phyloP scores from a whole-genome alignment of 148 eudicot genomes.

The Nepenthes mirabilis region DNA sequence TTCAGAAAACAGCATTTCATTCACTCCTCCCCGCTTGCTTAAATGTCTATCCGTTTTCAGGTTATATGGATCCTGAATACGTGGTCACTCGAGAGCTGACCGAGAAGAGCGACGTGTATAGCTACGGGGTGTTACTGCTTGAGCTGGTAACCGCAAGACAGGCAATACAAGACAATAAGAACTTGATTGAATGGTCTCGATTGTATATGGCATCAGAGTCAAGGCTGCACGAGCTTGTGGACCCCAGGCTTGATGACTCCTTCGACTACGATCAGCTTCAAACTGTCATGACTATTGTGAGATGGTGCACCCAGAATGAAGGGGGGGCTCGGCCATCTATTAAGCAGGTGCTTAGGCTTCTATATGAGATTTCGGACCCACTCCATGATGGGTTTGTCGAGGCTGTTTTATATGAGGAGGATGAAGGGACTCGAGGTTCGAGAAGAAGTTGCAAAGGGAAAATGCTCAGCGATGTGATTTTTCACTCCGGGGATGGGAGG shows the following conservation, averaged over 20 bases:
- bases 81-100: conserved; percentile 74
- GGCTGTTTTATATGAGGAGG: conserved; percentile 63
- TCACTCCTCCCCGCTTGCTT: no score
- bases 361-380: conserved; percentile 81
- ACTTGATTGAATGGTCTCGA: conserved; percentile 83
- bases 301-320: conserved; percentile 87
- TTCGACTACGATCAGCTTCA: conserved; percentile 81
- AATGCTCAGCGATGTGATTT: conserved; percentile 27
- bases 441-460: conserved; percentile 49
- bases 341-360: conserved; percentile 89
- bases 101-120: conserved; percentile 89
- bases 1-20: not conserved
- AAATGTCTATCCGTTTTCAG: conserved; percentile 21
- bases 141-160: conserved; percentile 67
- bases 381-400: conserved; percentile 64
- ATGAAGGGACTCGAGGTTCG: conserved; percentile 35
- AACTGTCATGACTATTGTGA: conserved; percentile 44
- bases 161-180: conserved; percentile 74
- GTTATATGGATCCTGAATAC: conserved; percentile 97
- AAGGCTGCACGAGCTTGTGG: conserved; percentile 56
- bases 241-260: conserved; percentile 54
- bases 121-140: conserved; percentile 81
- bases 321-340: conserved; percentile 80
- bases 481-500: conserved; percentile 67
- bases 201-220: conserved; percentile 36